These are phyloP conservation scores for Peronospora destructor DNA, from an alignment of 352 stramenopile genomes.

Conservation along the genomic window DNA sequence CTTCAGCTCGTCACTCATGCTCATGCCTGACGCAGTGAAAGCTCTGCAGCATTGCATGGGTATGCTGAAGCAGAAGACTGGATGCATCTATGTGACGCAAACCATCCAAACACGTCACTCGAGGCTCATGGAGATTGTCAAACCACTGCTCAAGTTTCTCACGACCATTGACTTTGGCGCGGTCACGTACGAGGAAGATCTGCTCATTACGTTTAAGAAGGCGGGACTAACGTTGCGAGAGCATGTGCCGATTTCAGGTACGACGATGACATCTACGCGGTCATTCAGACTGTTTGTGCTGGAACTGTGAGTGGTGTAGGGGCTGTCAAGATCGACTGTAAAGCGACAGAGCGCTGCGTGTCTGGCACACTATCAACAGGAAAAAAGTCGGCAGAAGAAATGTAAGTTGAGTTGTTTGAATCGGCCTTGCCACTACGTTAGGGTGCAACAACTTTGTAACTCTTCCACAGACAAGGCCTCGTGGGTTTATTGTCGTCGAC, in stretches of 20 bases:
- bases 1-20: slow-evolving; percentile 89
- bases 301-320: slow-evolving; percentile 23
- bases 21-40: slow-evolving; percentile 85
- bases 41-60: slow-evolving; percentile 58
- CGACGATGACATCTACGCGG: slow-evolving; percentile 45
- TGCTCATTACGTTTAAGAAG: slow-evolving; percentile 61
- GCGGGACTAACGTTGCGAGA: slow-evolving; percentile 46
- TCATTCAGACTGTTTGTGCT: slow-evolving; percentile 66
- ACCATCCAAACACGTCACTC: slow-evolving; percentile 84
- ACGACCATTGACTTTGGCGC: slow-evolving; percentile 91
- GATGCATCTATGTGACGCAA: slow-evolving; percentile 85
- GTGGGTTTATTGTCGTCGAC: no score
- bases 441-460: no score
- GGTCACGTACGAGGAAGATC: slow-evolving; percentile 78
- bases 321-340: no score
- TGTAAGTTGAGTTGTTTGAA: no score
- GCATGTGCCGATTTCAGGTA: slow-evolving; percentile 55
- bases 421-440: no score
- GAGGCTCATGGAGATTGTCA: slow-evolving; percentile 63
- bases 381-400: no score
- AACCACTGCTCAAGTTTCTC: slow-evolving; percentile 88
- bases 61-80: slow-evolving; percentile 61
- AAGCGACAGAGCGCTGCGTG: no score
- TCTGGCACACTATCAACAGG: no score
- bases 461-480: no score